Conservation (phyloP, 1,284 basidiomycete genomes). For the Tausonia pullulans region DNA sequence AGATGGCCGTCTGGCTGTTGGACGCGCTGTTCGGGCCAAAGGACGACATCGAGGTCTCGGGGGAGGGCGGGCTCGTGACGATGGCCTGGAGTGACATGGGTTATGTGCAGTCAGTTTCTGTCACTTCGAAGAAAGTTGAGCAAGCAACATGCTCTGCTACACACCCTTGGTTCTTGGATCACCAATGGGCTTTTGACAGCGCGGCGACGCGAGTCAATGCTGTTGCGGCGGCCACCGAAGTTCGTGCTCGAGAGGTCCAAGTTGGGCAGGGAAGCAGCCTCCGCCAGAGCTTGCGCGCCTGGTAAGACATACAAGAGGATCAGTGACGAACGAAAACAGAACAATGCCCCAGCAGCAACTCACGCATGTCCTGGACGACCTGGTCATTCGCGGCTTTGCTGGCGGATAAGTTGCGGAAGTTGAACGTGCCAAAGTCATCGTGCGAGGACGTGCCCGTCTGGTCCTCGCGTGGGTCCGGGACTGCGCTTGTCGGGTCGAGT, state of each 20-base stretch:
- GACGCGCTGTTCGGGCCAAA: background rate
- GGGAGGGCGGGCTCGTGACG: constrained; percentile 12
- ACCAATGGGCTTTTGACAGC: too few species aligned
- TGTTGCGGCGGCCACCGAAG: too few species aligned
- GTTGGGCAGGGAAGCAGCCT: too few species aligned
- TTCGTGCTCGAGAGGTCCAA: too few species aligned
- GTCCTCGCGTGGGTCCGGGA: constrained; percentile 18
- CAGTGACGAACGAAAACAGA: background rate
- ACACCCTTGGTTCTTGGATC: too few species aligned
- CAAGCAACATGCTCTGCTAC: too few species aligned
- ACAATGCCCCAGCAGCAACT: background rate
- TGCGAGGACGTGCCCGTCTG: constrained; percentile 5
- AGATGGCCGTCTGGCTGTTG: background rate
- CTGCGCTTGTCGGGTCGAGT: constrained; percentile 28
- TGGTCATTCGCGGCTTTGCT: constrained; percentile 98
- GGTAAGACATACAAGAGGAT: background rate
- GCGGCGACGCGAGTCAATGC: too few species aligned
- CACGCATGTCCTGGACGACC: constrained; percentile 74
- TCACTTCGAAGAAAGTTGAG: too few species aligned
- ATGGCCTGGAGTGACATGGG: background rate
- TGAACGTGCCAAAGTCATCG: constrained; percentile 95
- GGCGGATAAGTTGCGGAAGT: constrained; percentile 93
- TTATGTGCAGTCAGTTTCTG: too few species aligned
- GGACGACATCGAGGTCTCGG: constrained; percentile 8
- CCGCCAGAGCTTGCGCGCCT: too few species aligned